Base-by-base conservation (phyloP, 1,284 basidiomycete species). In the Hortiboletus rubellus region DNA sequence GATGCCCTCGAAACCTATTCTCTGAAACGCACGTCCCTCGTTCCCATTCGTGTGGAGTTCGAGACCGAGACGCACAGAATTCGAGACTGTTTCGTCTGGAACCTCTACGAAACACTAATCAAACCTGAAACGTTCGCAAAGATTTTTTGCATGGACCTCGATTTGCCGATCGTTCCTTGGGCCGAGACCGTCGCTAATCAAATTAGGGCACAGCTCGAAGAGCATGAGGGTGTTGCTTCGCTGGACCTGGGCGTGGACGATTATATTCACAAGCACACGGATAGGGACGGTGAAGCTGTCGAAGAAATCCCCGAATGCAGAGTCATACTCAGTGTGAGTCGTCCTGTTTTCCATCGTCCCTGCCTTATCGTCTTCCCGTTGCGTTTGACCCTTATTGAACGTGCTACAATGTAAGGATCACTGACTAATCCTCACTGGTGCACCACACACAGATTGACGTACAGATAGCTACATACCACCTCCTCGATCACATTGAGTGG, bases 401-500 rank as follows among this genome's bases (percentile, higher is more conserved):
- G 57, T 59, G 58, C 34, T 24, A 30, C 48, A 17, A 54, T 53
- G 59, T 45, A 54, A 58, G 56, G 57, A 54, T 55, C 57, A 55
- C 63, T 57, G 57, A 66, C 59, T 58, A 45, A 58, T 52, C 27
- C 18, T 52, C 30, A 31, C 33, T 52, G 52, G 51, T 59, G 43
- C 44, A 50, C 58, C 45, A 41, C 45, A 40, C 59, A 18, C 74
- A 97, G 93, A 93, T 99, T 72, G 96, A 99, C 74, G 93, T 99
- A n/a, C 96, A 98, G 74, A 92, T 99, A 69, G 90, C 89, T 46
- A 92, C 89, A 18, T 82, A 94, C 71, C 92, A 96, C 72, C 82
- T 99, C 1, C 81, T 91, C 56, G 96, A 99, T 76, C 92, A 96
- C 63, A 92, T 99, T 66, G 97, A 99, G 75, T 99, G 97, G 97